These are phyloP conservation scores for Penicillium coffeae DNA, from an alignment of 495 filamentous ascomycete genomes.

Conservation along the genomic window DNA sequence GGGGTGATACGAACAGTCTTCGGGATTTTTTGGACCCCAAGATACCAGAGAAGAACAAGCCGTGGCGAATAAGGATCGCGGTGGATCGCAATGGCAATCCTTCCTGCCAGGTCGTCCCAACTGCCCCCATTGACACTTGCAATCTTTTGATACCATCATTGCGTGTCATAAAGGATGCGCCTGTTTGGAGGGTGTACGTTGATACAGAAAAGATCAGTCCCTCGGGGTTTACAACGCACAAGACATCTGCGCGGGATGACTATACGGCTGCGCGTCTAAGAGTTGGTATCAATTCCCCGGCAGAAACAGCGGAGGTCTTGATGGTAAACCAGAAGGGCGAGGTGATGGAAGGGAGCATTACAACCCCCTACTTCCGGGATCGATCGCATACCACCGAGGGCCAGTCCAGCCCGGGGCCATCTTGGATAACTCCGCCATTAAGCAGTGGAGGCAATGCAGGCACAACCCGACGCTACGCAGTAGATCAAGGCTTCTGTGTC, in stretches of 20 bases:
- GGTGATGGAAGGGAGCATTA: constrained; percentile 83
- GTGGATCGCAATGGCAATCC: constrained; percentile 48
- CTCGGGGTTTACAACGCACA: constrained; percentile 68
- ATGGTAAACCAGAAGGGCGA: constrained; percentile 62
- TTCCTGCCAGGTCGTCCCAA: constrained; percentile 45
- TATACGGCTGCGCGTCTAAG: constrained; percentile 63
- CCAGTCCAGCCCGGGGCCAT: neutral
- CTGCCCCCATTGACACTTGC: constrained; percentile 43
- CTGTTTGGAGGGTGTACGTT: constrained; percentile 48
- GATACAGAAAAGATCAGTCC: constrained; percentile 50
- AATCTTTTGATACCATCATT: constrained; percentile 51
- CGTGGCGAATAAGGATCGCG: constrained; percentile 52
- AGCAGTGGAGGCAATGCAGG: constrained; percentile 74
- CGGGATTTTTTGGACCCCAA: constrained; percentile 27
- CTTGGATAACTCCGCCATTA: constrained; percentile 42
- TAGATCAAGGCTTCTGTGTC: constrained; percentile 60
- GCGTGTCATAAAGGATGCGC: constrained; percentile 3
- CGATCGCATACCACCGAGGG: too few species aligned
- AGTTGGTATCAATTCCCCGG: constrained; percentile 47
- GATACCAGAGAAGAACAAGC: constrained; percentile 32
- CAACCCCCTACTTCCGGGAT: constrained; percentile 75
- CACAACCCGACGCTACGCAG: constrained; percentile 75
- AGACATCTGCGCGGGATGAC: constrained; percentile 63
- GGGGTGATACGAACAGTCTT: constrained; percentile 26
- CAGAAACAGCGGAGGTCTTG: constrained; percentile 65